Conservation (phyloP, 1,284 basidiomycete genomes). For the Thelephora terrestris region DNA sequence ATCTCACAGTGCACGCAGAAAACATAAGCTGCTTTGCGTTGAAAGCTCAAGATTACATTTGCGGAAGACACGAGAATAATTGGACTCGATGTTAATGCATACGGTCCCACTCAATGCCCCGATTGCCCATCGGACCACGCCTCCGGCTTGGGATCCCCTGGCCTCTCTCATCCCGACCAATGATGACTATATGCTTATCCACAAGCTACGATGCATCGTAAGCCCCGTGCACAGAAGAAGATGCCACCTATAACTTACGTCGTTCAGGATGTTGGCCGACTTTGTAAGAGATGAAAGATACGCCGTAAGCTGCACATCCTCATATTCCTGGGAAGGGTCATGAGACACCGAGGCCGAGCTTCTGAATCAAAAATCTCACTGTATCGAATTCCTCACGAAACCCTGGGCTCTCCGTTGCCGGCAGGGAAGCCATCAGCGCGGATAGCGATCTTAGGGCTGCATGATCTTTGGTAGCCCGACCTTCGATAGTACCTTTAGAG, state of each 20-base stretch:
- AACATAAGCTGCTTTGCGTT: slow-evolving; percentile 55
- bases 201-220: slow-evolving; percentile 19
- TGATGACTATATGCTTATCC: slow-evolving; percentile 27
- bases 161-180: slow-evolving; percentile 23
- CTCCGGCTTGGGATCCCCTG: slow-evolving; percentile 3
- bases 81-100: slow-evolving; percentile 23
- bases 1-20: slow-evolving; percentile 16
- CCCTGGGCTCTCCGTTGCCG: slow-evolving; percentile 68
- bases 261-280: slow-evolving; percentile 78
- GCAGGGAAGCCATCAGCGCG: slow-evolving; percentile 78
- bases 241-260: slow-evolving; percentile 44
- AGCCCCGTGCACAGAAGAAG: background rate
- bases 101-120: slow-evolving; percentile 42
- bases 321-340: slow-evolving; percentile 67
- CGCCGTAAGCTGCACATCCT: slow-evolving; percentile 87
- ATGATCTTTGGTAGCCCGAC: slow-evolving; percentile 62
- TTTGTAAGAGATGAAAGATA: slow-evolving; percentile 86
- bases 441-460: slow-evolving; percentile 76
- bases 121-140: slow-evolving; percentile 9
- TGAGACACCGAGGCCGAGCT: slow-evolving; percentile 3
- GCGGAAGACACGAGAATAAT: slow-evolving; percentile 16
- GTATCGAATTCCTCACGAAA: slow-evolving; percentile 83
- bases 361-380: slow-evolving; percentile 31
- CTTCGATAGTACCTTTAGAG: slow-evolving; percentile 25
- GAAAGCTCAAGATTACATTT: slow-evolving; percentile 53